phyloP scores from a whole-genome alignment of 345 rosid genomes.

The Fremontodendron californicum region DNA sequence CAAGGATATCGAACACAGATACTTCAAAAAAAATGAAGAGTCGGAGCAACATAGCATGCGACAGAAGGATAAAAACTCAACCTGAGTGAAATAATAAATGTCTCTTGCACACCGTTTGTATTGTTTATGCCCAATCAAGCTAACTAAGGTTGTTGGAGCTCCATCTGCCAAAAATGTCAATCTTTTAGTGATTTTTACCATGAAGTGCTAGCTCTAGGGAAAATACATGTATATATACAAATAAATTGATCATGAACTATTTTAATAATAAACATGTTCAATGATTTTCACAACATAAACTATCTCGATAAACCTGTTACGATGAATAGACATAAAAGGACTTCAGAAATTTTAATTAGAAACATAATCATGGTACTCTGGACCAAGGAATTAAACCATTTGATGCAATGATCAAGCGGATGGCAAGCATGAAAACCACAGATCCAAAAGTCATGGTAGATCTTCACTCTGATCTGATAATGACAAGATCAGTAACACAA shows the following conservation, averaged over 20 bases:
- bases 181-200: neutral
- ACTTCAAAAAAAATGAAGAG: too few species aligned
- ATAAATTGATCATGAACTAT: neutral
- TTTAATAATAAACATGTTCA: neutral
- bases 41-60: too few species aligned
- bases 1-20: too few species aligned
- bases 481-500: neutral
- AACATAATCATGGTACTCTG: neutral
- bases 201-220: neutral
- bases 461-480: neutral
- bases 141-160: constrained; percentile 81
- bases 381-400: neutral
- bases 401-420: neutral
- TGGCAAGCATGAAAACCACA: constrained; percentile 7
- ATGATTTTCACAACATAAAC: neutral
- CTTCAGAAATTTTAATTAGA: neutral
- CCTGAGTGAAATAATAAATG: constrained; percentile 96
- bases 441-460: neutral
- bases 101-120: constrained; percentile 93
- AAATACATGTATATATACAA: neutral
- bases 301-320: neutral
- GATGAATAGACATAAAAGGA: neutral
- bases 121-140: constrained; percentile 86
- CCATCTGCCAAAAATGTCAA: constrained; percentile 56
- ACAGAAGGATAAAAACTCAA: constrained; percentile 13